Base-by-base conservation (phyloP, 257 asterid genomes). In the Asclepias syriaca region DNA sequence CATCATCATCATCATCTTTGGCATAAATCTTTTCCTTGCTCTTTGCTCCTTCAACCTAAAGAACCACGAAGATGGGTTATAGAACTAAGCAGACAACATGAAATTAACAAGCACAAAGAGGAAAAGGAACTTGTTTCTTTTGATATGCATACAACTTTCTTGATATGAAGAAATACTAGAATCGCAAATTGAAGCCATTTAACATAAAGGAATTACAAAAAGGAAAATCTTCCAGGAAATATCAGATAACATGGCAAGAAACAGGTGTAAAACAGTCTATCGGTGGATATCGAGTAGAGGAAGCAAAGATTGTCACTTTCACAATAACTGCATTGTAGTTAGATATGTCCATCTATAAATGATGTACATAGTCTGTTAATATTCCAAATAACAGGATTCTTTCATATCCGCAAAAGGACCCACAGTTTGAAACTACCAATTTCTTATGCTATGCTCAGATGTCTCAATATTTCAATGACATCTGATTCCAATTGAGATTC, bases 11-110 rank as follows among this genome's bases (percentile, higher is more conserved):
- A 24, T 82, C 90, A 72, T 84, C 79, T 29, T 71, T 66, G 40
- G 37, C 77, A 59, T 37, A 66, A 19, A 12, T 68, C 77, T 69
- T 83, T 58, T 69, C 81, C 82, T 83, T 84, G 72, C 71, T 82
- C 75, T 85, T 87, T 71, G 79, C 80, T n/a, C 78, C 77, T 85
- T 89, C 90, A 66, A 90, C 92, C 98, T 92, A 83, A 45, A 70
- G 27, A 24, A 40, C 37, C 8, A 37, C 15, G 37, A 55, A 5
- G 2, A 8, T 24, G 5, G 39, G 39, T 32, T 11, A 39, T 11
- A 69, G 1, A 69, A n/a, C 15, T 49, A 50, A 61, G 46, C 14
- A 8, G 40, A 63, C 46, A 63, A 21, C 16, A 57, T 21, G 10
- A 5, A 15, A 3, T 15, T 32, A 61, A 6, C 34, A 63, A 14